Conservation (phyloP, 176 grass and related monocot species). For the Thalia dealbata region DNA sequence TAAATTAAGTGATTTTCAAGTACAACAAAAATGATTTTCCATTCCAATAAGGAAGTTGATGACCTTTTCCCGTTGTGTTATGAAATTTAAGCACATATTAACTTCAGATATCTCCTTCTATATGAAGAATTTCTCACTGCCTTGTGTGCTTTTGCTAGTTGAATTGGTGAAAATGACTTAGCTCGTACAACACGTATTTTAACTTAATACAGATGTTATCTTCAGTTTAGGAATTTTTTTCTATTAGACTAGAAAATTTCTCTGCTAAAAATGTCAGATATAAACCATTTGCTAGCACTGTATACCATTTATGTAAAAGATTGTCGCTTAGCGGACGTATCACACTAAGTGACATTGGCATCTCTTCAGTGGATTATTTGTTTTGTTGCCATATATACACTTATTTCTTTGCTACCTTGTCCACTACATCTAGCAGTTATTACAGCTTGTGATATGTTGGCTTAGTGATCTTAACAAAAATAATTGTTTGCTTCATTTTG, state of each 20-base stretch:
- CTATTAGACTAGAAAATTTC: background rate
- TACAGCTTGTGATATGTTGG: background rate
- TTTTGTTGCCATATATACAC: background rate
- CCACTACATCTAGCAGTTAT: background rate
- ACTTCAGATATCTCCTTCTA: background rate
- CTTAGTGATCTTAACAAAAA: constrained; percentile 4
- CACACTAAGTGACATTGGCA: too few species aligned
- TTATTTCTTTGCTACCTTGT: background rate
- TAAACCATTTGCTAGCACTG: too few species aligned
- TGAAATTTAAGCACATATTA: background rate
- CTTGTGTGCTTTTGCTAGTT: too few species aligned
- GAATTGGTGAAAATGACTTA: too few species aligned
- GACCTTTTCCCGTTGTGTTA: background rate
- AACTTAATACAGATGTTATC: background rate
- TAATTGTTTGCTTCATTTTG: background rate
- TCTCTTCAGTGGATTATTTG: too few species aligned
- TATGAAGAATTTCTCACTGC: background rate
- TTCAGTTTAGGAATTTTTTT: background rate
- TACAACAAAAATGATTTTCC: background rate
- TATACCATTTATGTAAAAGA: too few species aligned
- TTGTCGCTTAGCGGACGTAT: too few species aligned
- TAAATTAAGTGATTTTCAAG: background rate
- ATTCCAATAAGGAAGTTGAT: background rate
- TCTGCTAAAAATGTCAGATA: too few species aligned
- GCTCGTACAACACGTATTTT: background rate